These are phyloP conservation scores for Pichia rugopelliculosa DNA, from an alignment of 805 yeast species.

Conservation along the genomic window DNA sequence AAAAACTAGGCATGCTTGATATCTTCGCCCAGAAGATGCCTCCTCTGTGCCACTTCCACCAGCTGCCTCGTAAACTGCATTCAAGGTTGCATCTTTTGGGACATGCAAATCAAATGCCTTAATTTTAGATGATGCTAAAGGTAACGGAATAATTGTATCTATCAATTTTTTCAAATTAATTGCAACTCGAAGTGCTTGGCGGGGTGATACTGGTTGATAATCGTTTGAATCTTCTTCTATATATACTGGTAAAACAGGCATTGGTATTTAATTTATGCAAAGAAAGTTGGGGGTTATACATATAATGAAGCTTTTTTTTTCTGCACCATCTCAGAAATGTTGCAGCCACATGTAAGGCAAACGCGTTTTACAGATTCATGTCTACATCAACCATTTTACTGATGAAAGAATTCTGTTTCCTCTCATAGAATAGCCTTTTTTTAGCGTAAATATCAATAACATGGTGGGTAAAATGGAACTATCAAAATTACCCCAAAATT, in stretches of 20 bases:
- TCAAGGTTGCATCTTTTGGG: conserved; percentile 49
- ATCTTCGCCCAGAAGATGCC: conserved; percentile 46
- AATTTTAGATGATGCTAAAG: conserved; percentile 41
- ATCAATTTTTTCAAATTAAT: conserved; percentile 65
- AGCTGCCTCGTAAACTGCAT: conserved; percentile 62
- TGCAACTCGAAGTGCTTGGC: conserved; percentile 64
- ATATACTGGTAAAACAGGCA: conserved; percentile 18
- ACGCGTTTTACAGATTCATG: not conserved
- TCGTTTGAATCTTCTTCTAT: conserved; percentile 28
- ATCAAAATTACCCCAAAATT: conserved; percentile 18
- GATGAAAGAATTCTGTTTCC: too few species aligned
- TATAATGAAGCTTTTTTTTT: too few species aligned
- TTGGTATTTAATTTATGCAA: not conserved
- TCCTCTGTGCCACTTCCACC: conserved; percentile 66
- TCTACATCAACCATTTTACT: too few species aligned
- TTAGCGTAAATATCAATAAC: not conserved
- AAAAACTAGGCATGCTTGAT: conserved; percentile 62
- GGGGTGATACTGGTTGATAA: conserved; percentile 45
- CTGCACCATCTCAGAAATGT: too few species aligned
- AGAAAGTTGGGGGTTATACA: too few species aligned
- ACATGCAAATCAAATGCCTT: conserved; percentile 51
- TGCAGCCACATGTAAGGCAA: not conserved
- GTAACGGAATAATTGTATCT: conserved; percentile 64
- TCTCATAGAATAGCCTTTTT: too few species aligned
- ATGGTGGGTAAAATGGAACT: conserved; percentile 2